Evolutionary conservation across 345 rosid genomes (phyloP).

Genomic region (Gossypium sturtianum): DNA sequence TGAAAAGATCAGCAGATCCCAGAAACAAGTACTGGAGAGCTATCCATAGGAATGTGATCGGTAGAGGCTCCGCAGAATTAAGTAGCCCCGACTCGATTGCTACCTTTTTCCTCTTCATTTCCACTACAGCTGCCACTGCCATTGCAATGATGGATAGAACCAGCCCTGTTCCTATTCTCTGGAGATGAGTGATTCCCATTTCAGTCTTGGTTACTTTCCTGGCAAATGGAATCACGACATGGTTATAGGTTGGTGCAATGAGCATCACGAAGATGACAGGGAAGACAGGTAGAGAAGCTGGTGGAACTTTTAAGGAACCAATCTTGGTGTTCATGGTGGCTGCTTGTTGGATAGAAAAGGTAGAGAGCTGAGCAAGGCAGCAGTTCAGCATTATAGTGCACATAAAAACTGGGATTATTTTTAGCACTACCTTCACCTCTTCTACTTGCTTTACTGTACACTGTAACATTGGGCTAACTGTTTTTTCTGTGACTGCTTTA

Average conservation of each 20-base stretch:
- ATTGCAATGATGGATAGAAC: constrained; percentile 66
- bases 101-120: constrained; percentile 45
- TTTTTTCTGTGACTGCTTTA: constrained; percentile 28
- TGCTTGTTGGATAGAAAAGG: constrained; percentile 90
- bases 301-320: constrained; percentile 65
- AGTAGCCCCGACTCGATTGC: constrained; percentile 29
- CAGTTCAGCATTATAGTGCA: constrained; percentile 83
- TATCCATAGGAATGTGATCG: constrained; percentile 83
- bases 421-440: constrained; percentile 59
- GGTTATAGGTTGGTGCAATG: constrained; percentile 68
- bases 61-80: constrained; percentile 50
- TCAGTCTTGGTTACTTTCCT: constrained; percentile 56
- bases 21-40: constrained; percentile 83
- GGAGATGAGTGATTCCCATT: constrained; percentile 69
- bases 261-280: constrained; percentile 76
- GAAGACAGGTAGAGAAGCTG: constrained; percentile 82
- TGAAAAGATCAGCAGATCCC: constrained; percentile 95
- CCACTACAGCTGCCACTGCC: constrained; percentile 76
- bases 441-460: constrained; percentile 61
- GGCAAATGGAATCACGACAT: constrained; percentile 54
- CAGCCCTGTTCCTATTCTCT: constrained; percentile 77
- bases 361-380: constrained; percentile 94
- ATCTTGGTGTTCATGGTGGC: constrained; percentile 80
- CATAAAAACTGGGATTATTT: constrained; percentile 68
- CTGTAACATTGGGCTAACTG: constrained; percentile 25